Evolutionary conservation across 192 early-diverging fungal genomes (phyloP), one percentile per base, ranked within the genome.

Genomic region (Gryganskiella cystojenkinii): DNA sequence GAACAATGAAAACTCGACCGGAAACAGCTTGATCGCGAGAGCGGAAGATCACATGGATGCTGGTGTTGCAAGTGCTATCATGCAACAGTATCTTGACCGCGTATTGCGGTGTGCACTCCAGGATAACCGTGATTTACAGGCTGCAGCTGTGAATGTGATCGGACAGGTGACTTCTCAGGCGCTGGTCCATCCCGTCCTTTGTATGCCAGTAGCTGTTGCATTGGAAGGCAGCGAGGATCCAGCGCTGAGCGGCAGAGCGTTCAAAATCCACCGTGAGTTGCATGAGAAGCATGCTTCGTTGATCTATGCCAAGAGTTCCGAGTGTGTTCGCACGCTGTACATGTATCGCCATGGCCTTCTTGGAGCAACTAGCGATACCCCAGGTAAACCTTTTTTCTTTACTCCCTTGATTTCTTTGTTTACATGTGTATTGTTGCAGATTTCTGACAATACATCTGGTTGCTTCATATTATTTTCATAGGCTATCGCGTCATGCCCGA

Each of bases 151-250:
- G 61, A 92, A 96, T 54, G 92, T 95, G 0, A 84, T 98, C 7
- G 82, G 83, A 8, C 82, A 92, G n/a, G 92, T 96, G 30, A 72
- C 96, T n/a, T 89, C 93, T 57, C 95, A 97, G 68, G 96, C 96
- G 0, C 82, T 98, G 22, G 95, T 92, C 11, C 95, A 97, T 75
- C 97, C 97, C 7, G 83, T 94, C 15, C 79, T 89, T 62, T 99
- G 95, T 67, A 91, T 98, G 79, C 95, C 97, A 17, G 90, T 88
- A 19, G 82, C 98, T 50, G 88, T 95, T 33, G 94, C 97, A 0
- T 84, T 98, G 61, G 89, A 96, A 79, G 91, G 95, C 2, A 88
- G 89, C 58, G 71, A 82, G 3, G 86, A 94, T 62, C 40, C 71
- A 0, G 70, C 74, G 3, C 79, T 96, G 17, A 86, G 94, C 19